Percentiles rank a stretch among this genome's conserved stretches.
Conservation (phyloP, 2,329 filamentous ascomycete species). For the Karstenula rhodostoma region DNA sequence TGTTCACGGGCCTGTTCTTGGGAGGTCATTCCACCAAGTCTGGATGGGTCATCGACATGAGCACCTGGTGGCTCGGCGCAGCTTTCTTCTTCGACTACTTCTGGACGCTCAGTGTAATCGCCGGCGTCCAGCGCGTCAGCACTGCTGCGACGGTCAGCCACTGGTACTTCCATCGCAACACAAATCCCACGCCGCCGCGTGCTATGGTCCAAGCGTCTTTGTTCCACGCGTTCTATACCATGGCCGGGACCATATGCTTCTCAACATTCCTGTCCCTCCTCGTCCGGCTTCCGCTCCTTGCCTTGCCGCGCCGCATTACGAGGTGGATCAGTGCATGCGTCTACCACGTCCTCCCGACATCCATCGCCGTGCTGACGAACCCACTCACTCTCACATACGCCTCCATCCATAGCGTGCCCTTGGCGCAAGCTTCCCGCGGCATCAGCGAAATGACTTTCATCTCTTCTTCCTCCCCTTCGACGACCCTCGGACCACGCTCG, state of each 20-base stretch:
- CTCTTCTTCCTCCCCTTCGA: conserved; percentile 75
- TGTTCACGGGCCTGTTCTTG: conserved; percentile 96
- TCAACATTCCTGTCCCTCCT: conserved; percentile 82
- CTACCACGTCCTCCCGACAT: conserved; percentile 83
- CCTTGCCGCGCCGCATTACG: conserved; percentile 80
- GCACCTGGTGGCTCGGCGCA: conserved; percentile 93
- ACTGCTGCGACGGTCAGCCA: conserved; percentile 96
- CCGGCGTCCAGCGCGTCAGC: conserved; percentile 87
- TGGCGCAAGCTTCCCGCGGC: conserved; percentile 79
- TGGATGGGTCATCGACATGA: conserved; percentile 82
- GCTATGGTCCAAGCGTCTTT: conserved; percentile 86
- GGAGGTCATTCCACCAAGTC: conserved; percentile 78
- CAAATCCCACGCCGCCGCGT: conserved; percentile 75
- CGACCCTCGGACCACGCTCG: conserved; percentile 60
- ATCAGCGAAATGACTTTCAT: conserved; percentile 85
- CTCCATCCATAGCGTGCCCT: conserved; percentile 88
- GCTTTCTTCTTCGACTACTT: conserved; percentile 95
- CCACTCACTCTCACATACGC: conserved; percentile 91
- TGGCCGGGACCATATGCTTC: conserved; percentile 91
- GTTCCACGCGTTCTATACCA: conserved; percentile 80
- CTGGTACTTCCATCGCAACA: conserved; percentile 98
- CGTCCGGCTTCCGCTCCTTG: conserved; percentile 82
- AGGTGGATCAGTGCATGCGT: conserved; percentile 74
- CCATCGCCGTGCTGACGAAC: conserved; percentile 86
- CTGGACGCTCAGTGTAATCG: conserved; percentile 89